A percentile compares a stretch with the other conserved stretches of the same genome.
These are phyloP conservation scores for Eremothecium gossypii DNA, from an alignment of 1,139 yeast genomes.

Conservation along the genomic window DNA sequence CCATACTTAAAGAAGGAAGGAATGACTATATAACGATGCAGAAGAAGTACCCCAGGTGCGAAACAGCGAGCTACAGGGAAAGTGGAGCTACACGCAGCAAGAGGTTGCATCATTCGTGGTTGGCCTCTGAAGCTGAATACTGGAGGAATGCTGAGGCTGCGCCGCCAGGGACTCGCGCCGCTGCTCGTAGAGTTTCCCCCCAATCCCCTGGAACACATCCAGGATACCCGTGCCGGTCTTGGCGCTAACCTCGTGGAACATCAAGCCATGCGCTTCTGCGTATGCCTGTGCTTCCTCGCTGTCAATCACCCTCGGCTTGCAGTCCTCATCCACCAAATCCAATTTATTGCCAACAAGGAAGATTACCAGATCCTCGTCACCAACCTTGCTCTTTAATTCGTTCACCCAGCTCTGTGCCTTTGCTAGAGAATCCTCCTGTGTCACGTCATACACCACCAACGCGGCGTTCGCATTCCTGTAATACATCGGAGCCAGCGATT, in stretches of 20 bases:
- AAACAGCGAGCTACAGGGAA: background rate
- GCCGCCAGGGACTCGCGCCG: constrained; percentile 23
- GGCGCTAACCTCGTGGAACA: constrained; percentile 91
- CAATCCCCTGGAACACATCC: constrained; percentile 75
- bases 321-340: constrained; percentile 43
- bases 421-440: constrained; percentile 57
- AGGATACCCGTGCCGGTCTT: constrained; percentile 79
- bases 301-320: constrained; percentile 42
- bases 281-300: constrained; percentile 45
- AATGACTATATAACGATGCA: constrained; percentile 4
- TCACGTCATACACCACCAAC: constrained; percentile 67
- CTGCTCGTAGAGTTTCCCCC: constrained; percentile 42
- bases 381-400: constrained; percentile 87
- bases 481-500: constrained; percentile 78
- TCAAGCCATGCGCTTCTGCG: constrained; percentile 64
- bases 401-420: constrained; percentile 96
- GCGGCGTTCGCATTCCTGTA: constrained; percentile 82
- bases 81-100: constrained; percentile 28
- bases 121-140: constrained; percentile 38
- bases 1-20: background rate
- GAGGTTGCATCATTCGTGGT: constrained; percentile 38
- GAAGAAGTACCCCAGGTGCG: background rate
- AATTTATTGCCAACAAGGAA: constrained; percentile 77
- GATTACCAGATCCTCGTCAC: constrained; percentile 61
- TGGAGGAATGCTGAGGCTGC: constrained; percentile 19